Evolutionary conservation across 179 eudicot species (phyloP), one percentile per base, ranked within the genome.

Genomic region (Spergularia azorica): DNA sequence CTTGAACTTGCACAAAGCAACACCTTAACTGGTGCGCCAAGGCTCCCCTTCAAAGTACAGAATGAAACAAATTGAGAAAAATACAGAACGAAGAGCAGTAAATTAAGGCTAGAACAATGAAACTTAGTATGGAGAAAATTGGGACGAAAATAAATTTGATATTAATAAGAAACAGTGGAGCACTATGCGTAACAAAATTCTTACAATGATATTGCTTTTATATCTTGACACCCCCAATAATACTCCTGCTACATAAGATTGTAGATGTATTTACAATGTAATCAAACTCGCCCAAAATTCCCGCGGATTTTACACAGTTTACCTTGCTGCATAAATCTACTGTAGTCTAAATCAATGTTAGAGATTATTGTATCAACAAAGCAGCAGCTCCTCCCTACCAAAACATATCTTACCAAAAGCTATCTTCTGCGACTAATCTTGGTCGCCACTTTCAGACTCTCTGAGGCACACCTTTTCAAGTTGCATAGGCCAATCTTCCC

Each of bases 401-500:
- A 70, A 80, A 63, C 71, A 55, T 62, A 80, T 50, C 66, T 61
- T 75, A 80, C 64, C 70, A 70, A 72, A 74, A 18, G n/a, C 62
- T 64, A 56, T 59, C 76, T 26, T 18, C 75, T 74, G 58, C 65
- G 73, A 63, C 78, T 70, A 79, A 57, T 77, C 61, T 58, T 55
- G 39, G 55, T 41, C 62, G 57, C 73, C 64, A 68, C 70, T 76
- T 65, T 88, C 87, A 66, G 82, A 81, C 60, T 81, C 87, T 61
- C 70, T 80, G 67, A 85, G 76, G 71, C 77, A 63, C 16, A 89
- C 38, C 79, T 84, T 93, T 86, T 91, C 97, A 13, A 90, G 90
- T 56, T 81, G 91, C 52, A 80, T 57, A 0, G 91, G 90, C 93
- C 97, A 89, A 81, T 90, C 88, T 68, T 86, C 88, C 57, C 97